Base-by-base conservation (phyloP, 768 basidiomycete genomes). In the Hygrophorus pudorinus region DNA sequence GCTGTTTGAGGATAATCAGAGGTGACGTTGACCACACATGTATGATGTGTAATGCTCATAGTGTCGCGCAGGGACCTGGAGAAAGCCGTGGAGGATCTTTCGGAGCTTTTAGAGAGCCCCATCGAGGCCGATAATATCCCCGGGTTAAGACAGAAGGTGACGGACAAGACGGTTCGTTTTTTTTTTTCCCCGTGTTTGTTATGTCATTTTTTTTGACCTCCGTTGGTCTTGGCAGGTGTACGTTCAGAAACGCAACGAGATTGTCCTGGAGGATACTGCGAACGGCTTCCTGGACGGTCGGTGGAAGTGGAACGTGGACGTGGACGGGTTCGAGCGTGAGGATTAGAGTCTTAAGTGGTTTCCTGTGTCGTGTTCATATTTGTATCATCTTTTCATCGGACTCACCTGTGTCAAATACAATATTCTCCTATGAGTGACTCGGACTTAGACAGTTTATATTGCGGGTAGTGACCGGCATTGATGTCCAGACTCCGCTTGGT, bases 1-100 rank as follows among this genome's bases (percentile, higher is more conserved):
- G 57, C 65, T 98, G 37, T 98, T 91, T 56, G 94, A 97, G 63
- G 93, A 97, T 64, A 98, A 98, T 58, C 96, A 99, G 65, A 74
- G 86, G 86, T 81, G 49, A 33, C 72, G 3, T 3, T 3, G 24
- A 24, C 4, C 4, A 24, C 7, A 3, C 4, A 24, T 24, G 24
- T 3, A 24, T 24, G 3, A 7, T 24, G 24, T 7, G 7, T 24
- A 7, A 24, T 24, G 24, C 24, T 24, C 24, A 24, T 24, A 21
- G 4, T 16, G 18, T 16, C 21, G 16, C 36, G 13, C 38, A 89
- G 91, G 59, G 92, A 98, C 59, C 66, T 99, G 32, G 96, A 99
- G 63, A 76, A 76, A 51, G 96, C 94, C 0, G 94, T 98, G 4
- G 96, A 99, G 60, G 87, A 93, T 48, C 71, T 98, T 10, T 90